Conservation (phyloP, 495 filamentous ascomycete genomes). For the Neurospora sp. region DNA sequence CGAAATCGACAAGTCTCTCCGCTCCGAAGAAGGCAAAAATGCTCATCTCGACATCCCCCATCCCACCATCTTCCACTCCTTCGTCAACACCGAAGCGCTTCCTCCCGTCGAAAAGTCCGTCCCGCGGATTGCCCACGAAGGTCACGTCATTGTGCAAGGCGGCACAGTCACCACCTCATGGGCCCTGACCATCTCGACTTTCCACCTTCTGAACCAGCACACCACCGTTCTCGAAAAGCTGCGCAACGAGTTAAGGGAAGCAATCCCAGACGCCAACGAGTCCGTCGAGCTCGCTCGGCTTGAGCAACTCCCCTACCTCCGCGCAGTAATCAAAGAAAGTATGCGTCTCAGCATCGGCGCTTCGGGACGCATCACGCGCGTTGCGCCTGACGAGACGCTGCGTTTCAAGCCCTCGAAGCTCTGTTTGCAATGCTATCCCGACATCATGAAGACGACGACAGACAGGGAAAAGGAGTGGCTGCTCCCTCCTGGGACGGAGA, state of each 20-base stretch:
- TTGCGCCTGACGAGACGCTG: constrained; percentile 32
- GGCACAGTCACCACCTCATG: constrained; percentile 19
- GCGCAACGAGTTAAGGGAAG: constrained; percentile 14
- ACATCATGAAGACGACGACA: background rate
- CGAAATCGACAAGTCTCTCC: background rate
- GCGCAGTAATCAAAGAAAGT: constrained; percentile 34
- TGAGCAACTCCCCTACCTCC: constrained; percentile 22
- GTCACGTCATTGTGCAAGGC: constrained; percentile 16
- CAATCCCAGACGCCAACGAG: constrained; percentile 3
- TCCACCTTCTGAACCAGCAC: constrained; percentile 19
- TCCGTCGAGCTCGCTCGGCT: background rate
- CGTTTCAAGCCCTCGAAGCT: constrained; percentile 14
- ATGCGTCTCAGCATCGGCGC: constrained; percentile 33
- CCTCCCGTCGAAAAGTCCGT: constrained; percentile 16
- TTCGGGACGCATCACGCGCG: constrained; percentile 29
- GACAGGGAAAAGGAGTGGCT: background rate
- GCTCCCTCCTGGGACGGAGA: constrained; percentile 15
- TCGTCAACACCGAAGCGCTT: constrained; percentile 17
- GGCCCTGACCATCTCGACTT: constrained; percentile 17
- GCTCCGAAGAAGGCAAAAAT: background rate
- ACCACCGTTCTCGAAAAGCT: background rate
- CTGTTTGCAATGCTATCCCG: background rate
- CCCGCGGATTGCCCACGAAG: constrained; percentile 23
- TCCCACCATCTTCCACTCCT: constrained; percentile 23
- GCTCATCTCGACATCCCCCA: constrained; percentile 1